A percentile compares a stretch with the other conserved stretches of the same genome.
Conservation (phyloP, 2,329 filamentous ascomycete genomes). For the Microascus cirrosus region DNA sequence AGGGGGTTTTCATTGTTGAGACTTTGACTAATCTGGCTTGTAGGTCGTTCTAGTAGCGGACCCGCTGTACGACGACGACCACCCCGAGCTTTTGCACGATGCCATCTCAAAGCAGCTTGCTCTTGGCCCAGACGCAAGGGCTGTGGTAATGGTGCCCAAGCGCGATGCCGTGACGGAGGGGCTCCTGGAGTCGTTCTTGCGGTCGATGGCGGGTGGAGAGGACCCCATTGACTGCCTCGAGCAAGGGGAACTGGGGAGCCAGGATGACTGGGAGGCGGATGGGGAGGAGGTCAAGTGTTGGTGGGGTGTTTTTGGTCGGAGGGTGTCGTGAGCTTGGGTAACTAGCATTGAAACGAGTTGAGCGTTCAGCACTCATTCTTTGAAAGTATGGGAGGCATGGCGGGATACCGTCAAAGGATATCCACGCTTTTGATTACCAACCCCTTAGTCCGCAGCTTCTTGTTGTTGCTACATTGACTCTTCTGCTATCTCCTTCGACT, state of each 20-base stretch:
- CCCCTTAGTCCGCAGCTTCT: too few relatives aligned
- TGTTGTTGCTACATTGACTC: too few relatives aligned
- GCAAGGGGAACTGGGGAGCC: conserved; percentile 52
- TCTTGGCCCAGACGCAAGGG: conserved; percentile 43
- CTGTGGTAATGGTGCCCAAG: conserved; percentile 71
- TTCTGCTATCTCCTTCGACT: too few relatives aligned
- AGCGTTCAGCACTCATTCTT: neutral
- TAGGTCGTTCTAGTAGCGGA: conserved; percentile 76
- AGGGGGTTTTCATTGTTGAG: neutral
- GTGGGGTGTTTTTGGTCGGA: conserved; percentile 48
- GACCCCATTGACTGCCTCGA: conserved; percentile 37
- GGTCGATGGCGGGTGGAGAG: conserved; percentile 43
- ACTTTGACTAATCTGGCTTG: neutral
- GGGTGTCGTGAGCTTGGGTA: neutral
- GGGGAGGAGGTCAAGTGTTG: conserved; percentile 46
- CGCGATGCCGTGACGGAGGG: conserved; percentile 55
- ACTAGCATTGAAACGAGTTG: neutral
- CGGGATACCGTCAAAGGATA: too few relatives aligned
- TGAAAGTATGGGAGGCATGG: neutral
- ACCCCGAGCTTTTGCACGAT: conserved; percentile 62
- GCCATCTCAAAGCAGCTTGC: conserved; percentile 61
- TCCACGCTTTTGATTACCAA: too few relatives aligned
- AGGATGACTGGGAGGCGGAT: conserved; percentile 62
- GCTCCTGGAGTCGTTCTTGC: conserved; percentile 53
- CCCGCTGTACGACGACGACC: conserved; percentile 74